Percentiles rank a stretch among this genome's conserved stretches.
Evolutionary conservation across 2,329 filamentous ascomycete species (phyloP).

Genomic region (Passalora sequoiae): DNA sequence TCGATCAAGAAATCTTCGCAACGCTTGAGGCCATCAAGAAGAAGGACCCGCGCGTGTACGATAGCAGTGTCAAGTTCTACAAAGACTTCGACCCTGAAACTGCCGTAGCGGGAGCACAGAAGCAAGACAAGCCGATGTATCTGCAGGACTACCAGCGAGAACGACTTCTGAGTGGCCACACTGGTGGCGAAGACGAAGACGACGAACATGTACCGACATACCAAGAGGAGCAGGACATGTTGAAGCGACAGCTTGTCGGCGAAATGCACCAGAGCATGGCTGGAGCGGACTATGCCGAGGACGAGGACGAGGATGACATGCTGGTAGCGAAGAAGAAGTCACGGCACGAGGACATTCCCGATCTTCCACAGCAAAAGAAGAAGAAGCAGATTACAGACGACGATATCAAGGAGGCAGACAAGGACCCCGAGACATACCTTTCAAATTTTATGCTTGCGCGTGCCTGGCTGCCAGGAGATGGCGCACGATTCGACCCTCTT

Average conservation of each 20-base stretch:
- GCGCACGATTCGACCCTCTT: slow-evolving; percentile 68
- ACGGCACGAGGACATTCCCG: slow-evolving; percentile 26
- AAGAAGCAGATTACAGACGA: slow-evolving; percentile 46
- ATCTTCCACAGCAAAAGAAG: slow-evolving; percentile 25
- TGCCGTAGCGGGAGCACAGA: slow-evolving; percentile 30
- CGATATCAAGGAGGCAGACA: slow-evolving; percentile 71
- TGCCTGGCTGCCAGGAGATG: slow-evolving; percentile 73
- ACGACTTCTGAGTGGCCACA: slow-evolving; percentile 71
- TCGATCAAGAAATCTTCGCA: slow-evolving; percentile 81
- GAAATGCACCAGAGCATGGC: slow-evolving; percentile 66
- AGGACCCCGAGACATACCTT: slow-evolving; percentile 86
- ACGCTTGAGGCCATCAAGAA: slow-evolving; percentile 81
- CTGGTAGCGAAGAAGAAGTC: slow-evolving; percentile 64
- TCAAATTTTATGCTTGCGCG: slow-evolving; percentile 91
- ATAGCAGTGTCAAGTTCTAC: slow-evolving; percentile 75
- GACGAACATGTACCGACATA: slow-evolving; percentile 64
- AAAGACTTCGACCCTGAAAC: slow-evolving; percentile 55
- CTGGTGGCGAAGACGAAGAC: slow-evolving; percentile 56
- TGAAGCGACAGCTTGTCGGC: slow-evolving; percentile 71
- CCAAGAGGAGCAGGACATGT: slow-evolving; percentile 76
- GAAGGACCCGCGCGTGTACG: slow-evolving; percentile 89
- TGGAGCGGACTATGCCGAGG: slow-evolving; percentile 46
- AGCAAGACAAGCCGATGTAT: slow-evolving; percentile 75
- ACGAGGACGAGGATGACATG: slow-evolving; percentile 64
- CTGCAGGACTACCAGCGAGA: slow-evolving; percentile 88